Conservation (phyloP, 2,329 filamentous ascomycete genomes). For the Xylariaceae sp. region DNA sequence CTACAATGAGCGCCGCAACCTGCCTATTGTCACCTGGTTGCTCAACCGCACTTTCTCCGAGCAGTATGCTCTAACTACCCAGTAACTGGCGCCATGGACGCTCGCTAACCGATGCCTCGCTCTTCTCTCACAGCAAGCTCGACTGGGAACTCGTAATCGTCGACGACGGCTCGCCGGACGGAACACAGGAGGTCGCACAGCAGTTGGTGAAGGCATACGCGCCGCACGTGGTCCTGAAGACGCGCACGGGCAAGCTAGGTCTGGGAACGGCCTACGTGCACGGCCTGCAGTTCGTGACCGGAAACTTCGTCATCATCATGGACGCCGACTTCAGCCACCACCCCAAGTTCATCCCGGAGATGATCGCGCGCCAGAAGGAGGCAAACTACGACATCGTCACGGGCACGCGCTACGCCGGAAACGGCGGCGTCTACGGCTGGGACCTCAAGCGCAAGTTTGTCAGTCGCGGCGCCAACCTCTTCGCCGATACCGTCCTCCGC, state of each 20-base stretch:
- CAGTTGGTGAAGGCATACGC: conserved; percentile 85
- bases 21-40: conserved; percentile 93
- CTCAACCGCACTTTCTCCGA: conserved; percentile 88
- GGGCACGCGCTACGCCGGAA: conserved; percentile 85
- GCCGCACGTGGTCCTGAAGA: conserved; percentile 74
- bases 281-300: conserved; percentile 80
- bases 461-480: conserved; percentile 83
- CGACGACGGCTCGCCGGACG: conserved; percentile 95
- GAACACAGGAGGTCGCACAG: conserved; percentile 82
- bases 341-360: conserved; percentile 95
- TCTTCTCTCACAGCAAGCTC: conserved; percentile 58
- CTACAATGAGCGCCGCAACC: conserved; percentile 96
- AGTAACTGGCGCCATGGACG: background rate
- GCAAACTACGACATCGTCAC: conserved; percentile 94
- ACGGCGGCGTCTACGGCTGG: conserved; percentile 92
- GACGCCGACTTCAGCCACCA: conserved; percentile 99
- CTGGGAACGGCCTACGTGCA: conserved; percentile 95
- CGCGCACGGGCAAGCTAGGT: conserved; percentile 91
- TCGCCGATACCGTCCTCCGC: conserved; percentile 88
- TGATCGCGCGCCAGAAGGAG: conserved; percentile 75
- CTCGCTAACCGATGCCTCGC: conserved; percentile 14
- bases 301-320: conserved; percentile 99
- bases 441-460: conserved; percentile 87
- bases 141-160: conserved; percentile 98
- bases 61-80: conserved; percentile 51